Conservation (phyloP, 192 early-diverging fungal genomes). For the Coemansia guatemalensis region DNA sequence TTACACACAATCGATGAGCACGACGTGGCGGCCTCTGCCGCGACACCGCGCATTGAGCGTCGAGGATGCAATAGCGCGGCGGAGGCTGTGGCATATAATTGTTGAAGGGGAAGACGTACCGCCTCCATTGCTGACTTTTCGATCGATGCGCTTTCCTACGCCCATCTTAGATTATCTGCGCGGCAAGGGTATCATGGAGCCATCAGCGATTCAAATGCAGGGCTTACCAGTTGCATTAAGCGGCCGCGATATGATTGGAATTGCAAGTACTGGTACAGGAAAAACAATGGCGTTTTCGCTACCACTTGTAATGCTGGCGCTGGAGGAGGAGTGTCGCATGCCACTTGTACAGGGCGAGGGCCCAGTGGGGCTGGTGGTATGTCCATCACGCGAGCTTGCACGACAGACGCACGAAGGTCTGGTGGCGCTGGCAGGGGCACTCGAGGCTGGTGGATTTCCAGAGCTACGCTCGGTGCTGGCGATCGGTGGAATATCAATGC, state of each 20-base stretch:
- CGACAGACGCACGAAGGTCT: slow-evolving; percentile 91
- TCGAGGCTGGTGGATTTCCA: slow-evolving; percentile 67
- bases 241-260: slow-evolving; percentile 97
- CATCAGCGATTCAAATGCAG: slow-evolving; percentile 97
- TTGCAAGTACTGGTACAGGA: slow-evolving; percentile 97
- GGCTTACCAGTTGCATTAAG: slow-evolving; percentile 89
- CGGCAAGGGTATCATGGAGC: slow-evolving; percentile 78
- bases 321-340: slow-evolving; percentile 87
- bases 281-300: slow-evolving; percentile 95
- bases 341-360: slow-evolving; percentile 85
- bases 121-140: slow-evolving; percentile 80
- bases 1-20: slow-evolving; percentile 84
- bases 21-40: slow-evolving; percentile 80
- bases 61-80: slow-evolving; percentile 55
- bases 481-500: slow-evolving; percentile 95
- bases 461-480: slow-evolving; percentile 77
- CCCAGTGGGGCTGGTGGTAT: slow-evolving; percentile 91
- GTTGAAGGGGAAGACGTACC: slow-evolving; percentile 84
- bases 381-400: slow-evolving; percentile 95
- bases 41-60: slow-evolving; percentile 64
- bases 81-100: slow-evolving; percentile 87
- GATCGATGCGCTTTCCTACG: slow-evolving; percentile 83
- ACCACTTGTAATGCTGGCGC: slow-evolving; percentile 88
- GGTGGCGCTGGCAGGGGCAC: slow-evolving; percentile 59
- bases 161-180: slow-evolving; percentile 77